phyloP scores from a whole-genome alignment of 306 rosid species.

The Boehmeria nivea region DNA sequence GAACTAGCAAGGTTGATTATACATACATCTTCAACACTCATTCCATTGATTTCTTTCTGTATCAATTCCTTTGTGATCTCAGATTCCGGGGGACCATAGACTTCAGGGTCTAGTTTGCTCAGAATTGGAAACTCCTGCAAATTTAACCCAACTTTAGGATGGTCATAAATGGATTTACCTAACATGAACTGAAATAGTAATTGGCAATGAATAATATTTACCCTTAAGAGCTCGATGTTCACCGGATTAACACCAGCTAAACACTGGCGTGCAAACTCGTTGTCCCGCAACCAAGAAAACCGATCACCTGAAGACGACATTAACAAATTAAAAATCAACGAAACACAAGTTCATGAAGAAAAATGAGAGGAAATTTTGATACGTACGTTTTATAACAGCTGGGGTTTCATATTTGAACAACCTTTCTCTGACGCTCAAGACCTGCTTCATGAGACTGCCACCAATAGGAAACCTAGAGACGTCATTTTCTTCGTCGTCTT shows the following conservation, averaged over 20 bases:
- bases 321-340: neutral
- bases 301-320: constrained; percentile 51
- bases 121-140: constrained; percentile 71
- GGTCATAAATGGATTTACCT: constrained; percentile 6
- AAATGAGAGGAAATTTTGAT: neutral
- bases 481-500: constrained; percentile 48
- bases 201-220: constrained; percentile 20
- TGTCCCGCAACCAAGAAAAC: constrained; percentile 84
- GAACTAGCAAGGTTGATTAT: neutral
- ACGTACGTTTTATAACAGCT: constrained; percentile 58
- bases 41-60: constrained; percentile 67
- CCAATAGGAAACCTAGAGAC: constrained; percentile 22
- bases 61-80: constrained; percentile 69
- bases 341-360: neutral
- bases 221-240: constrained; percentile 81
- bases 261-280: constrained; percentile 87
- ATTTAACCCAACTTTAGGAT: constrained; percentile 14
- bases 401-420: constrained; percentile 79
- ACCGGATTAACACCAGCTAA: constrained; percentile 95
- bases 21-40: constrained; percentile 71
- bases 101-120: constrained; percentile 69
- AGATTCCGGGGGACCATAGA: constrained; percentile 76
- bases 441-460: constrained; percentile 52
- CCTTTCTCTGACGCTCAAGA: constrained; percentile 44
- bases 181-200: too few relatives aligned